Percentiles rank a stretch among this genome's conserved stretches.
Evolutionary conservation across 257 asterid species (phyloP).

Genomic region (Voacanga thouarsii): DNA sequence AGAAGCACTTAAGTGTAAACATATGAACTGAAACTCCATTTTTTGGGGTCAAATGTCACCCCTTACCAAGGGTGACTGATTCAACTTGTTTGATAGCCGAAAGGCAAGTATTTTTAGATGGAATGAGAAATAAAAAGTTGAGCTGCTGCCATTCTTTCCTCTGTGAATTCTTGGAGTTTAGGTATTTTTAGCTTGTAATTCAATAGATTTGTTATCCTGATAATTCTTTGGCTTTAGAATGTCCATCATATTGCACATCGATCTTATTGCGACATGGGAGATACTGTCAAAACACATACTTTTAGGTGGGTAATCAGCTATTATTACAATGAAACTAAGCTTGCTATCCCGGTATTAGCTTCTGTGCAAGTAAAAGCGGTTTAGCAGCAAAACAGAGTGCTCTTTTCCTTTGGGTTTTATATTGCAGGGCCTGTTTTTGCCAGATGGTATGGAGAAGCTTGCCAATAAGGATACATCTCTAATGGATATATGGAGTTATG

Average conservation of each 20-base stretch:
- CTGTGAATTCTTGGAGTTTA: not conserved
- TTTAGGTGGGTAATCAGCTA: not conserved
- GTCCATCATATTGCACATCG: not conserved
- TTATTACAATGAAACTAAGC: not conserved
- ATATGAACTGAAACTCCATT: not conserved
- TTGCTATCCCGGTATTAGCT: not conserved
- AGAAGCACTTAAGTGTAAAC: not conserved
- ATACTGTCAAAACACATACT: not conserved
- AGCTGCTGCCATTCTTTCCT: not conserved
- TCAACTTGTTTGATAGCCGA: not conserved
- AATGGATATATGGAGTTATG: not conserved
- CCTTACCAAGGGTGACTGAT: not conserved
- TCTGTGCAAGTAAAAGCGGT: not conserved
- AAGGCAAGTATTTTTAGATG: not conserved
- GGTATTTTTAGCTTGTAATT: not conserved
- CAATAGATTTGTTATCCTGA: not conserved
- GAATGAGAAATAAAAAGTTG: not conserved
- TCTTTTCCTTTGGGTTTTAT: not conserved
- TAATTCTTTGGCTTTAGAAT: not conserved
- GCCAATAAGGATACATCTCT: too few species aligned
- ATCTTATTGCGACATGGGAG: not conserved
- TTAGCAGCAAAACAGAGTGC: not conserved
- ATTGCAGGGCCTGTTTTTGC: too few species aligned
- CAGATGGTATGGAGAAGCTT: too few species aligned
- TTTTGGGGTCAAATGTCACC: not conserved